Percentiles rank a stretch among this genome's conserved stretches.
phyloP scores from a whole-genome alignment of 1,284 basidiomycete genomes.

The Ceratobasidium sp. region DNA sequence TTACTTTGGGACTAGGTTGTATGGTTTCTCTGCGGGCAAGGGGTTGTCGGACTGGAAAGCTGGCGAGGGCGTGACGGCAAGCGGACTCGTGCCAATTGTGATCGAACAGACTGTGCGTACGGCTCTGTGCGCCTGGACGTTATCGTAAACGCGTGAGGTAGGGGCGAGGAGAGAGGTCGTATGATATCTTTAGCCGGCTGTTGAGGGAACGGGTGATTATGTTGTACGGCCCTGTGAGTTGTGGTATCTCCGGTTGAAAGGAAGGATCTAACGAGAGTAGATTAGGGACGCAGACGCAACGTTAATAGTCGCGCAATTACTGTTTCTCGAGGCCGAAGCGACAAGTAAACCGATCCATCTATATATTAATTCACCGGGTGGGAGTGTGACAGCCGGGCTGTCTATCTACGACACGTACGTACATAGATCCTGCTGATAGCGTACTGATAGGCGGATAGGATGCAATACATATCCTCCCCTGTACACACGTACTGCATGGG shows the following conservation, averaged over 20 bases:
- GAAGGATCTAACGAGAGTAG: slow-evolving; percentile 59
- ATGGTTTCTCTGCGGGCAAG: slow-evolving; percentile 6
- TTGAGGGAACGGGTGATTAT: slow-evolving; percentile 93
- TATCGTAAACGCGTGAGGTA: slow-evolving; percentile 56
- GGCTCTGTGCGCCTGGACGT: neutral
- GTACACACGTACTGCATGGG: slow-evolving; percentile 96
- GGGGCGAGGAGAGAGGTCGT: slow-evolving; percentile 93
- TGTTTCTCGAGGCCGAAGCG: slow-evolving; percentile 95
- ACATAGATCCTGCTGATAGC: neutral
- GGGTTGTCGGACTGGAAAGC: slow-evolving; percentile 39
- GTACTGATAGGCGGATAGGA: slow-evolving; percentile 72
- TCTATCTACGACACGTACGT: slow-evolving; percentile 94
- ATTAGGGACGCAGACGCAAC: slow-evolving; percentile 88
- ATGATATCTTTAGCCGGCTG: slow-evolving; percentile 94
- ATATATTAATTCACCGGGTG: slow-evolving; percentile 95
- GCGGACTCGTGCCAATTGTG: slow-evolving; percentile 84
- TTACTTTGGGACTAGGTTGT: neutral
- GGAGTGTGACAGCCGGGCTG: slow-evolving; percentile 91
- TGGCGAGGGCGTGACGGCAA: slow-evolving; percentile 26
- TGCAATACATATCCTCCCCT: slow-evolving; percentile 89
- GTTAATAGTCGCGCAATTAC: slow-evolving; percentile 86
- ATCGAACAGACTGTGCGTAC: slow-evolving; percentile 87
- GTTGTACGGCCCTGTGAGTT: slow-evolving; percentile 87
- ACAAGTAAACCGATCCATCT: slow-evolving; percentile 91
- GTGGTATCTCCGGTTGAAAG: neutral